phyloP scores from a whole-genome alignment of 208 protist species.

The Leishmania lainsoni region DNA sequence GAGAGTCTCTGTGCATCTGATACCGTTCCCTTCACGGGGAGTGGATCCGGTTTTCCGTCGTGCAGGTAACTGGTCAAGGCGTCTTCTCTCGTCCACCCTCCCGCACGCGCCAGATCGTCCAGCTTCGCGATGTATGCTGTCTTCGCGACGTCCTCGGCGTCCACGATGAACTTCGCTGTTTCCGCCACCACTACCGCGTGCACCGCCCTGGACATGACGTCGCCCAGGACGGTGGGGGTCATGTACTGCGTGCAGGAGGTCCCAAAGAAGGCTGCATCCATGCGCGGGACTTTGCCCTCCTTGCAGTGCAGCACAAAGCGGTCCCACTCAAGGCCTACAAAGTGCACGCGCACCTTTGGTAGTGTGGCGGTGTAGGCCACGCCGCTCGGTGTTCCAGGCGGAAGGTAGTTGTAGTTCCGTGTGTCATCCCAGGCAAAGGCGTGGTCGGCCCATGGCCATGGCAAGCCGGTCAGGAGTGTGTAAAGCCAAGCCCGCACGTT shows the following conservation, averaged over 20 bases:
- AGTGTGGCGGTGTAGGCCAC: conserved; percentile 54
- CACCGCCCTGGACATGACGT: conserved; percentile 36
- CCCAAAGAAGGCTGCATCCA: conserved; percentile 84
- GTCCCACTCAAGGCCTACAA: conserved; percentile 78
- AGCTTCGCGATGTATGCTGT: conserved; percentile 73
- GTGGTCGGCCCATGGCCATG: conserved; percentile 89
- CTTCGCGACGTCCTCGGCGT: conserved; percentile 80
- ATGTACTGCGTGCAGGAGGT: conserved; percentile 80
- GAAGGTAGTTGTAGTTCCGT: conserved; percentile 84
- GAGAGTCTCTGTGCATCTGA: conserved; percentile 57
- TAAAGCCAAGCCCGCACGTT: conserved; percentile 91
- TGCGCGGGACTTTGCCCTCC: conserved; percentile 34
- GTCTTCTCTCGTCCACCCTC: conserved; percentile 48
- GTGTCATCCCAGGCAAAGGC: conserved; percentile 88
- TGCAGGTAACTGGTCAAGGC: conserved; percentile 53
- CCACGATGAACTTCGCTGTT: conserved; percentile 92
- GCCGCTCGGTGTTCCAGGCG: conserved; percentile 62
- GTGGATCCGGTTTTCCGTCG: conserved; percentile 53
- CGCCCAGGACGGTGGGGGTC: conserved; percentile 45
- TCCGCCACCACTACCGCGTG: conserved; percentile 78
- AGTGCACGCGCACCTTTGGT: conserved; percentile 71
- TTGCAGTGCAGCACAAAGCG: conserved; percentile 60
- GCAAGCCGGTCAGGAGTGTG: conserved; percentile 72
- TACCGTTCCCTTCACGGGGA: conserved; percentile 24
- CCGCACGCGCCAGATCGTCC: conserved; percentile 40